Conservation (phyloP, 371 early-diverging fungal genomes). For the Mortierella sp. region DNA sequence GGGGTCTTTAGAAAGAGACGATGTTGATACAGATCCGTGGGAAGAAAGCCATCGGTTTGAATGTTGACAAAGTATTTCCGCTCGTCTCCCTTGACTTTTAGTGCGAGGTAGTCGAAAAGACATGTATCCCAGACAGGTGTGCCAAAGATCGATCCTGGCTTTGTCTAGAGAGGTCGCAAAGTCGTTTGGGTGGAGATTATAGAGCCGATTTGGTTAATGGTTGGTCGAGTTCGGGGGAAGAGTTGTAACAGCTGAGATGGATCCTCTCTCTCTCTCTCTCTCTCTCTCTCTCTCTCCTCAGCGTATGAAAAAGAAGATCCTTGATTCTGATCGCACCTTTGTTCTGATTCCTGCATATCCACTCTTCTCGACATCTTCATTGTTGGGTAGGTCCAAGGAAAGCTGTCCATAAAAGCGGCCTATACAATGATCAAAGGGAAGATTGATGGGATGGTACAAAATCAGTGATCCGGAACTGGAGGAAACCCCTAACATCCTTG, state of each 20-base stretch:
- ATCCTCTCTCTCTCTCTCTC: too few relatives aligned
- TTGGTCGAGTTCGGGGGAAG: too few relatives aligned
- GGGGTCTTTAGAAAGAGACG: slow-evolving; percentile 85
- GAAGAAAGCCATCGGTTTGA: slow-evolving; percentile 84
- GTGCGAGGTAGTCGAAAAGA: slow-evolving; percentile 83
- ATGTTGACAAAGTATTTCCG: slow-evolving; percentile 92
- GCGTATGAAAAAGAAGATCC: too few relatives aligned
- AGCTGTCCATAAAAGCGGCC: slow-evolving; percentile 85
- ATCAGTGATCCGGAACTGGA: too few relatives aligned
- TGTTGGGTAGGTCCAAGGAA: slow-evolving; percentile 80
- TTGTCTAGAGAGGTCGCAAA: too few relatives aligned
- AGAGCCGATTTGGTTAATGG: too few relatives aligned
- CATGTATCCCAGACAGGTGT: slow-evolving; percentile 88
- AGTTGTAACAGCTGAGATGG: too few relatives aligned
- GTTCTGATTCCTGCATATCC: slow-evolving; percentile 93
- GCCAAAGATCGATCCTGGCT: slow-evolving; percentile 73
- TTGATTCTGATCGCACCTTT: slow-evolving; percentile 58
- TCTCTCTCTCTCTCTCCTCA: too few relatives aligned
- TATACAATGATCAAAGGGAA: too few relatives aligned
- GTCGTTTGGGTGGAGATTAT: too few relatives aligned
- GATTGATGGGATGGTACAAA: too few relatives aligned
- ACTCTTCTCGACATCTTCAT: slow-evolving; percentile 77
- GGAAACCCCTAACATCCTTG: too few relatives aligned
- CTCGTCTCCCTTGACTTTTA: slow-evolving; percentile 83
- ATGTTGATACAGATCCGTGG: slow-evolving; percentile 92